These are phyloP conservation scores for Pseudocercospora cruenta DNA, from an alignment of 2,329 filamentous ascomycete genomes.

Conservation along the genomic window DNA sequence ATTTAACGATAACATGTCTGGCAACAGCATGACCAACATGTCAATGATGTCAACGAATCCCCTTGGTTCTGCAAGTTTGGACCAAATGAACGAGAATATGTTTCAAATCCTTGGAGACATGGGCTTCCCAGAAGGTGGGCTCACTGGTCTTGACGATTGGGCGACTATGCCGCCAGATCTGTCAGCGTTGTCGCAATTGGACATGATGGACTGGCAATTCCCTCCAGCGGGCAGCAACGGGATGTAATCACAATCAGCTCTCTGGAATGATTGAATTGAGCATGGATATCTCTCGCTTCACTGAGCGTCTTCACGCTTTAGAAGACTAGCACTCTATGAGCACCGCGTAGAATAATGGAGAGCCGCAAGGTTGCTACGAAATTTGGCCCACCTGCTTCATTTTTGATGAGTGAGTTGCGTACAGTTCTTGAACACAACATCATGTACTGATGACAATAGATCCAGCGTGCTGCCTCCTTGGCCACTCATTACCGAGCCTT, in stretches of 20 bases:
- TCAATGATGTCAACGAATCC: background rate
- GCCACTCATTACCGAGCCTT: background rate
- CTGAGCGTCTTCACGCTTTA: background rate
- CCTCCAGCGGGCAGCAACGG: background rate
- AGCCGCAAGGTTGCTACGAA: background rate
- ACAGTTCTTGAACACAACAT: background rate
- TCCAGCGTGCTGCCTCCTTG: background rate
- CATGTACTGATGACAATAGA: background rate
- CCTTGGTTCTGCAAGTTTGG: background rate
- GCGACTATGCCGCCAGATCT: slow-evolving; percentile 20
- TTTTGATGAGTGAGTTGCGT: background rate
- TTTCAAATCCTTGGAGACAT: slow-evolving; percentile 29
- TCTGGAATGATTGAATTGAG: background rate
- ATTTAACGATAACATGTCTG: background rate
- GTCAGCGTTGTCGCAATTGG: slow-evolving; percentile 8
- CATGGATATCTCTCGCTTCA: background rate
- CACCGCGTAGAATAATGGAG: background rate
- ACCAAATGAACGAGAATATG: slow-evolving; percentile 28
- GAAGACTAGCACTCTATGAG: background rate
- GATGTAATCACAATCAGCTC: background rate
- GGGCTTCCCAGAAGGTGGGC: slow-evolving; percentile 24
- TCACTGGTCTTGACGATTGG: slow-evolving; percentile 35
- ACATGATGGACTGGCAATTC: slow-evolving; percentile 23
- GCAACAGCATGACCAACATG: background rate
- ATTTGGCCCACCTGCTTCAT: background rate